phyloP scores from a whole-genome alignment of 2,329 filamentous ascomycete species.

The Trichoderma koningiopsis region DNA sequence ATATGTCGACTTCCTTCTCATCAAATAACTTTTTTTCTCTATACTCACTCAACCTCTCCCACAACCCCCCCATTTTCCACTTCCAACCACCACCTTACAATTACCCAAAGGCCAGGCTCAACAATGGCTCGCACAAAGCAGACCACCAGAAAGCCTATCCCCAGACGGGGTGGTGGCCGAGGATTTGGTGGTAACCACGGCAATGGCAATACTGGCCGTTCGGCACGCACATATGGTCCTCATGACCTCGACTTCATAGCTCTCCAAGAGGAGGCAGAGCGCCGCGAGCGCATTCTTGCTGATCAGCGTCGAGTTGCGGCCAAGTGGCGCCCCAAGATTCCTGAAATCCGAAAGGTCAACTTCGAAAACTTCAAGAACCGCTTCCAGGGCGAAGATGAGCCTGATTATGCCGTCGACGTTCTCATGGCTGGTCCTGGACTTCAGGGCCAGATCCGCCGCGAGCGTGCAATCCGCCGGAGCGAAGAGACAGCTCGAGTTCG shows the following conservation, averaged over 20 bases:
- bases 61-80: neutral
- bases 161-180: conserved; percentile 3
- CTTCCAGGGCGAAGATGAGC: conserved; percentile 40
- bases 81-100: neutral
- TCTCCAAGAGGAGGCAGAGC: conserved; percentile 41
- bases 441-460: conserved; percentile 44
- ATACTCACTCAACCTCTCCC: neutral
- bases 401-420: conserved; percentile 45
- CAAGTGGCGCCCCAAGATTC: conserved; percentile 47
- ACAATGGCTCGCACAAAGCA: conserved; percentile 24
- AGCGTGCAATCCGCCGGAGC: conserved; percentile 41
- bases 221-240: conserved; percentile 31
- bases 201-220: neutral
- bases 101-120: neutral
- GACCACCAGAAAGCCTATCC: neutral
- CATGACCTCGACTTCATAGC: conserved; percentile 36
- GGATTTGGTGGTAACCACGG: neutral
- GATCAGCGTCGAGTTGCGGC: conserved; percentile 40
- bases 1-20: neutral
- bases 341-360: conserved; percentile 44
- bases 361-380: conserved; percentile 50
- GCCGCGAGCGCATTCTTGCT: conserved; percentile 42
- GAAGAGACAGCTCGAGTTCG: conserved; percentile 41
- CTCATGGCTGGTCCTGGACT: conserved; percentile 40
- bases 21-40: neutral